phyloP scores from a whole-genome alignment of 169 alveolate species.

The Neospora caninum region DNA sequence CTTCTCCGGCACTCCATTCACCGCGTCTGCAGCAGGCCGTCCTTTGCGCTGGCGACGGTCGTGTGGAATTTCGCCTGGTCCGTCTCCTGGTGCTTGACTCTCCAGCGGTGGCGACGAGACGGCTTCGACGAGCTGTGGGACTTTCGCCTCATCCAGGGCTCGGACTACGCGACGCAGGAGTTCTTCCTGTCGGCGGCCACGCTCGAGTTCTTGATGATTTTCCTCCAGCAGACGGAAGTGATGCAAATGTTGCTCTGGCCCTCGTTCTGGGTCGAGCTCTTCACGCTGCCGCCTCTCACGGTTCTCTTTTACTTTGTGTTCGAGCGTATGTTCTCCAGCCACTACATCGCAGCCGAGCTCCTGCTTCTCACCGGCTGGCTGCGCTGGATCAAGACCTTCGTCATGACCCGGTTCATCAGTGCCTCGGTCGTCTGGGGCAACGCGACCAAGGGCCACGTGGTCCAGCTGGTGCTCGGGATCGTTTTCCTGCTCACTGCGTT shows the following conservation, averaged over 20 bases:
- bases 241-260: slow-evolving; percentile 30
- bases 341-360: neutral
- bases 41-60: slow-evolving; percentile 35
- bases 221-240: slow-evolving; percentile 63
- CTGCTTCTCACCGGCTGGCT: slow-evolving; percentile 47
- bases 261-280: neutral
- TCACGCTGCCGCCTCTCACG: neutral
- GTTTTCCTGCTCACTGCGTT: neutral
- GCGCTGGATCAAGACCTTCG: slow-evolving; percentile 26
- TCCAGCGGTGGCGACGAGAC: slow-evolving; percentile 36
- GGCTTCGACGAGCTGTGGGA: slow-evolving; percentile 2
- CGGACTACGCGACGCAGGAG: slow-evolving; percentile 43
- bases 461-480: slow-evolving; percentile 25
- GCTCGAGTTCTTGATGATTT: neutral
- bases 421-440: slow-evolving; percentile 18
- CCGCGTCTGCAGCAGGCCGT: slow-evolving; percentile 45
- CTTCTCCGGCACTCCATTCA: slow-evolving; percentile 10
- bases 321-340: neutral
- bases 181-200: neutral
- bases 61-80: slow-evolving; percentile 46
- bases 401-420: slow-evolving; percentile 28
- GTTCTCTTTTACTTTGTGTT: neutral
- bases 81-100: slow-evolving; percentile 32
- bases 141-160: neutral
- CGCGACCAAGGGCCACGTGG: slow-evolving; percentile 31